Percentiles rank a stretch among this genome's conserved stretches.
phyloP scores from a whole-genome alignment of 2,329 filamentous ascomycete species.

The Fusarium tricinctum region DNA sequence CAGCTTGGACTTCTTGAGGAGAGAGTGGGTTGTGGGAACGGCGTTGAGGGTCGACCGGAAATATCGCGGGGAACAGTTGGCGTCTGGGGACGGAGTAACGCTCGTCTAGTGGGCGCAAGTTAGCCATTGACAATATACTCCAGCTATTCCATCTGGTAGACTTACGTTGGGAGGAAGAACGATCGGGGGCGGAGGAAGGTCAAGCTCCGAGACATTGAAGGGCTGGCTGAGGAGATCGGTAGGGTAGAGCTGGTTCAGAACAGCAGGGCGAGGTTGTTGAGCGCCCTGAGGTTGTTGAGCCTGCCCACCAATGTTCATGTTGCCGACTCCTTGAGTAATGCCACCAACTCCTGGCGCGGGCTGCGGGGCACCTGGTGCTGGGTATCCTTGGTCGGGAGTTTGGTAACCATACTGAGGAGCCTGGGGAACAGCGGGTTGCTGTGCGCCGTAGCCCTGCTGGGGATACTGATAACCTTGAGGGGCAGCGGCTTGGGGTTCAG shows the following conservation, averaged over 20 bases:
- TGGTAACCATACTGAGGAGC: constrained; percentile 72
- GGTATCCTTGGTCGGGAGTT: constrained; percentile 76
- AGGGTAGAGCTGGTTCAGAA: constrained; percentile 89
- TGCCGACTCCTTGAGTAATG: constrained; percentile 86
- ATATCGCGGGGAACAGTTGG: constrained; percentile 94
- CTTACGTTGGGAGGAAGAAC: constrained; percentile 92
- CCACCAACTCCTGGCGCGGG: constrained; percentile 66
- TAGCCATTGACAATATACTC: constrained; percentile 50
- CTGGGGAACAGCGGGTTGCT: constrained; percentile 56
- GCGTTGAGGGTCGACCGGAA: constrained; percentile 96
- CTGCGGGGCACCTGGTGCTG: constrained; percentile 61
- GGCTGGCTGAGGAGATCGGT: constrained; percentile 93
- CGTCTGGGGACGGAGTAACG: constrained; percentile 89
- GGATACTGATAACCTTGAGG: constrained; percentile 59
- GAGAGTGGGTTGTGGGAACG: constrained; percentile 89
- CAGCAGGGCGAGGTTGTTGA: constrained; percentile 60
- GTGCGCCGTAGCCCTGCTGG: constrained; percentile 61
- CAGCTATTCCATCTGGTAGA: constrained; percentile 42
- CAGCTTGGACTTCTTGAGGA: constrained; percentile 96
- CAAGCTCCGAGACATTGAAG: constrained; percentile 93
- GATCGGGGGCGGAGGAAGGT: constrained; percentile 90
- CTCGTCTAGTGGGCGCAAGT: constrained; percentile 73
- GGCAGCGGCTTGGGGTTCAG: constrained; percentile 58
- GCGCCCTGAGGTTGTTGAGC: constrained; percentile 57
- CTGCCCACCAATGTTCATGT: constrained; percentile 79